Evolutionary conservation across 495 filamentous ascomycete species (phyloP).

Genomic region (Copromyces sp.): DNA sequence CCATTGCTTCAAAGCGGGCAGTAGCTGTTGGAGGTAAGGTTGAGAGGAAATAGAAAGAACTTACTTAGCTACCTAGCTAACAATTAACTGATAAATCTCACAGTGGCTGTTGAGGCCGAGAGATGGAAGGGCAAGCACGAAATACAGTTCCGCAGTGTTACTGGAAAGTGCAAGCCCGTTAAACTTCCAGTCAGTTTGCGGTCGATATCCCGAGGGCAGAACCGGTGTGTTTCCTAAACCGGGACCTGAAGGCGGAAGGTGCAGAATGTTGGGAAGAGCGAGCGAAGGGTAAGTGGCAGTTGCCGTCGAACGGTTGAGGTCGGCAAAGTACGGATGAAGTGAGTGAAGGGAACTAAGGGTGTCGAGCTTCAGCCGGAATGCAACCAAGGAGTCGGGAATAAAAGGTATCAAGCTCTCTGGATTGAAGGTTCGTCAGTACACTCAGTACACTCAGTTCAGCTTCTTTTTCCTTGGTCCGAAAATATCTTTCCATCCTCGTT

Average conservation of each 20-base stretch:
- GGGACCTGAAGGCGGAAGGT: background rate
- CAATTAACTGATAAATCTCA: background rate
- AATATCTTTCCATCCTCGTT: background rate
- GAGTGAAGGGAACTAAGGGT: background rate
- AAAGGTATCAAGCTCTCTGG: background rate
- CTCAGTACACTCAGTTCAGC: background rate
- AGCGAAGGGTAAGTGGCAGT: background rate
- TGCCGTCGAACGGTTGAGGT: background rate
- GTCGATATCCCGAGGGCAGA: background rate
- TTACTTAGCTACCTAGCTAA: background rate
- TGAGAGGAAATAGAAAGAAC: background rate
- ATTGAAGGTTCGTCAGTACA: background rate
- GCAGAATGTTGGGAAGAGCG: background rate
- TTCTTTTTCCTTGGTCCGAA: background rate
- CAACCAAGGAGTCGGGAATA: background rate
- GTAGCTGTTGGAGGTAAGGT: background rate
- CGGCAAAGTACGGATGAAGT: background rate
- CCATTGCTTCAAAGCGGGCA: background rate
- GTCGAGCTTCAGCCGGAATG: background rate
- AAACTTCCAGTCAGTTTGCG: background rate
- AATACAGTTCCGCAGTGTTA: conserved; percentile 10
- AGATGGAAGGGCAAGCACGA: conserved; percentile 7
- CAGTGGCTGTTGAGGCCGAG: background rate
- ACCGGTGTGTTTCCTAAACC: background rate
- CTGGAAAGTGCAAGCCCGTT: background rate